Evolutionary conservation across 2,329 filamentous ascomycete species (phyloP).

Genomic region (Knufia petricola): DNA sequence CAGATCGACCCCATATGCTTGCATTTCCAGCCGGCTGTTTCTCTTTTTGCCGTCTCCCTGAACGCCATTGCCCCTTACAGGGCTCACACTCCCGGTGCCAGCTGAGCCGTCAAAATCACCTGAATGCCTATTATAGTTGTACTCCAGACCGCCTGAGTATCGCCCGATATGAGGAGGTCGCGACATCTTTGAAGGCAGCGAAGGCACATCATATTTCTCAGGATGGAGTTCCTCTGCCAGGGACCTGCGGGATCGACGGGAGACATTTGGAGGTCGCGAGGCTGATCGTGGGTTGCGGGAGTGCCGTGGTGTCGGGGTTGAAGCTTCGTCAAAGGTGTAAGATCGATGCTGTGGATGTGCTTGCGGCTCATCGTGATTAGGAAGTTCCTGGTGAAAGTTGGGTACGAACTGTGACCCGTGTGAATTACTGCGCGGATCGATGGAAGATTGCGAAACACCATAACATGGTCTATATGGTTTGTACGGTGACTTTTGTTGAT

Average conservation of each 20-base stretch:
- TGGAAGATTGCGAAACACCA: too few relatives aligned
- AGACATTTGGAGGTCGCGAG: constrained; percentile 6
- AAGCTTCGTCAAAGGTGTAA: constrained; percentile 2
- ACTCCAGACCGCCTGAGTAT: constrained; percentile 29
- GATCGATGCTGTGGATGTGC: constrained; percentile 1
- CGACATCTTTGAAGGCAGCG: neutral
- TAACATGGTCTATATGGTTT: too few relatives aligned
- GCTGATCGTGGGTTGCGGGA: constrained; percentile 7
- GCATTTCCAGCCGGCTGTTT: constrained; percentile 16
- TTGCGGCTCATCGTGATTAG: neutral
- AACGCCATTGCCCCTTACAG: constrained; percentile 5
- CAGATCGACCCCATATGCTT: constrained; percentile 22
- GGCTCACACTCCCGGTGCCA: constrained; percentile 24
- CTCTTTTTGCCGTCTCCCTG: constrained; percentile 6
- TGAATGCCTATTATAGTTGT: constrained; percentile 27
- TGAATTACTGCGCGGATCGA: too few relatives aligned
- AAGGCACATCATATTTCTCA: neutral
- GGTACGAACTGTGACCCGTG: neutral
- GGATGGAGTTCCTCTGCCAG: constrained; percentile 15
- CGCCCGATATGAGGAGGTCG: constrained; percentile 23
- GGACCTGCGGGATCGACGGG: constrained; percentile 10
- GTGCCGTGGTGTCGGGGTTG: neutral
- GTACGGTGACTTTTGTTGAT: too few relatives aligned
- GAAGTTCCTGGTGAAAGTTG: neutral
- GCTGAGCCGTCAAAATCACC: constrained; percentile 29